Evolutionary conservation across 225 moss, liverwort and hornwort genomes (phyloP).

Genomic region (Lunularia cruciata): DNA sequence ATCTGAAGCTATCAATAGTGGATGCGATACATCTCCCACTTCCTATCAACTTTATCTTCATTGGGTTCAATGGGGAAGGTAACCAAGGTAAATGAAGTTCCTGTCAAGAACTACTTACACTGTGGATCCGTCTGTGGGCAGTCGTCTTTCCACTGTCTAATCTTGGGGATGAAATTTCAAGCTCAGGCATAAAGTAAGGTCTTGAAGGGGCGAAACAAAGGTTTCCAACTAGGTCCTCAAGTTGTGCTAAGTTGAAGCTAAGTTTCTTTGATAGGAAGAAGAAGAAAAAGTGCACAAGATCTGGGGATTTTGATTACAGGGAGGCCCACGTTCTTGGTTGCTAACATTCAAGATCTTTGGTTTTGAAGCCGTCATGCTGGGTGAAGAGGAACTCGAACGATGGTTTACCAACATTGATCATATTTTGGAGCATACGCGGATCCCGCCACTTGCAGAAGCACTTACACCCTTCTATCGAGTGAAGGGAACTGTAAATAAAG

Average conservation of each 20-base stretch:
- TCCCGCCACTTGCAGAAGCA: slow-evolving; percentile 91
- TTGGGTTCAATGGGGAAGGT: slow-evolving; percentile 86
- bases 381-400: slow-evolving; percentile 75
- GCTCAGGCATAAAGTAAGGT: too few relatives aligned
- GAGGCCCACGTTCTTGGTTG: too few relatives aligned
- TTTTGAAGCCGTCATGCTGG: slow-evolving; percentile 61
- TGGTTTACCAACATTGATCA: slow-evolving; percentile 92
- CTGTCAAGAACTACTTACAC: too few relatives aligned
- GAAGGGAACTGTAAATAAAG: slow-evolving; percentile 71
- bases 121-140: too few relatives aligned
- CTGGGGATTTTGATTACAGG: too few relatives aligned
- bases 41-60: slow-evolving; percentile 91
- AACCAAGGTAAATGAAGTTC: slow-evolving; percentile 56
- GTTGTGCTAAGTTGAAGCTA: too few relatives aligned
- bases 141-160: too few relatives aligned
- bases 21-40: slow-evolving; percentile 86
- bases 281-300: too few relatives aligned
- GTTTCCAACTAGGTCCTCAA: too few relatives aligned
- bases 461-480: slow-evolving; percentile 87
- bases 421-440: slow-evolving; percentile 88
- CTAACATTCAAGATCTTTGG: not conserved
- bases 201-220: too few relatives aligned
- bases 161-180: too few relatives aligned
- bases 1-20: slow-evolving; percentile 65
- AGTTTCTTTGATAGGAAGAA: too few relatives aligned